These are phyloP conservation scores for Urostyla sp. DNA, from an alignment of 73 alveolate species.

Conservation along the genomic window DNA sequence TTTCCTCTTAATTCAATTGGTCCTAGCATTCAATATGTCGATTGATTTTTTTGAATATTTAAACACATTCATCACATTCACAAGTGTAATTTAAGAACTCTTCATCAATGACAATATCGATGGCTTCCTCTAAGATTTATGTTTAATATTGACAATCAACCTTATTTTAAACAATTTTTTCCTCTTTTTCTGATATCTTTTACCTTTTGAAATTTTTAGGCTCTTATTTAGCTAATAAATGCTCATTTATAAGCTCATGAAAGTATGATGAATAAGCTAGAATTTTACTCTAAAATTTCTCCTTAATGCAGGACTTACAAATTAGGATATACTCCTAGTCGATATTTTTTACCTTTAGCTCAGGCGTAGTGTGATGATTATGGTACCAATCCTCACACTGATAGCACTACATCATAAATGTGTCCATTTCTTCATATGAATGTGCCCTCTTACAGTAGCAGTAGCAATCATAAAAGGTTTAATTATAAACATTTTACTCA, in stretches of 20 bases:
- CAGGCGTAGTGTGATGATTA: conserved; percentile 69
- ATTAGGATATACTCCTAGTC: conserved; percentile 24
- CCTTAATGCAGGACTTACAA: conserved; percentile 1
- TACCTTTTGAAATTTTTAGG: not conserved
- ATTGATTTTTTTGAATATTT: not conserved
- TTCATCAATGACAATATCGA: conserved; percentile 29
- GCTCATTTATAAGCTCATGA: not conserved
- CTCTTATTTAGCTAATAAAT: not conserved
- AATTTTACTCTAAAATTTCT: not conserved
- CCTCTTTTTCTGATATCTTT: not conserved
- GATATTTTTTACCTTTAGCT: conserved; percentile 32
- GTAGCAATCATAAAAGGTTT: conserved; percentile 82
- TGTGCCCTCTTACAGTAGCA: conserved; percentile 84
- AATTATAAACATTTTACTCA: conserved; percentile 72
- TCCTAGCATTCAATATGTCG: conserved; percentile 2
- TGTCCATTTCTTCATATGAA: conserved; percentile 31
- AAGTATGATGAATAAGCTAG: no score
- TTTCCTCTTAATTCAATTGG: conserved; percentile 14
- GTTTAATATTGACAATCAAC: not conserved
- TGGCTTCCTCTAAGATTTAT: not conserved
- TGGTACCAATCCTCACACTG: conserved; percentile 93
- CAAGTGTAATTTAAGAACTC: conserved; percentile 1
- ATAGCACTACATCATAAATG: conserved; percentile 82
- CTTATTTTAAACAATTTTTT: not conserved
- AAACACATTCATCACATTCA: conserved; percentile 23